These are phyloP conservation scores for Leccinum fallax DNA, from an alignment of 1,284 basidiomycete genomes.

Conservation along the genomic window DNA sequence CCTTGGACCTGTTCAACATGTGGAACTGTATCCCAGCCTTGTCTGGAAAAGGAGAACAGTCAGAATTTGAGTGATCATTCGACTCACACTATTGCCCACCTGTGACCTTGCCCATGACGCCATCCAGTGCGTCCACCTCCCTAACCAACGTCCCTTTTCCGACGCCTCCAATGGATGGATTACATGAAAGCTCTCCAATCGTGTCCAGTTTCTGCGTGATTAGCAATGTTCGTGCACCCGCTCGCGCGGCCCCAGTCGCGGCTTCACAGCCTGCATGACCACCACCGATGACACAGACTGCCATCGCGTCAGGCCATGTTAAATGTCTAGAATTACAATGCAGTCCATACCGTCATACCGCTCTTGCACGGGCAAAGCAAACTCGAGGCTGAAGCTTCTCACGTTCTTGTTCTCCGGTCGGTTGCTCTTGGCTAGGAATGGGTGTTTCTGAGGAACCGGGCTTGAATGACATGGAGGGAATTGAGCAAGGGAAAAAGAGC, in stretches of 20 bases:
- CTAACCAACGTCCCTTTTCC: constrained; percentile 89
- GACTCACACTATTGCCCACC: constrained; percentile 45
- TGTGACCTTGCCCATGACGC: constrained; percentile 74
- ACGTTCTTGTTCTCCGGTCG: neutral
- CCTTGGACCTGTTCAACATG: constrained; percentile 83
- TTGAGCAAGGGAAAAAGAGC: neutral
- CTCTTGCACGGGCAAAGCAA: neutral
- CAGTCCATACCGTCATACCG: constrained; percentile 29
- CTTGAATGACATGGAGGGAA: neutral
- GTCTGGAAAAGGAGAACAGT: constrained; percentile 49
- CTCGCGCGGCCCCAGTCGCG: constrained; percentile 81
- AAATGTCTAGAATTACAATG: neutral
- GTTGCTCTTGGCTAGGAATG: neutral
- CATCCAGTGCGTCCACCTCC: constrained; percentile 88
- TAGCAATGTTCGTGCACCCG: constrained; percentile 78
- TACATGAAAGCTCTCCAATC: constrained; percentile 88
- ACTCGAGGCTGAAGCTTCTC: constrained; percentile 4
- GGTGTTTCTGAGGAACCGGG: neutral
- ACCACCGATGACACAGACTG: constrained; percentile 88
- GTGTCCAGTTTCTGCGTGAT: constrained; percentile 81
- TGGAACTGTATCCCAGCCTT: constrained; percentile 87
- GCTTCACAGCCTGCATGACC: constrained; percentile 93
- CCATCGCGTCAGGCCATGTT: neutral
- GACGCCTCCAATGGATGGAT: constrained; percentile 87
- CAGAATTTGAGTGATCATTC: neutral